phyloP scores from a whole-genome alignment of 1,139 yeast species.

The Sugiyamaella grinbergsii region DNA sequence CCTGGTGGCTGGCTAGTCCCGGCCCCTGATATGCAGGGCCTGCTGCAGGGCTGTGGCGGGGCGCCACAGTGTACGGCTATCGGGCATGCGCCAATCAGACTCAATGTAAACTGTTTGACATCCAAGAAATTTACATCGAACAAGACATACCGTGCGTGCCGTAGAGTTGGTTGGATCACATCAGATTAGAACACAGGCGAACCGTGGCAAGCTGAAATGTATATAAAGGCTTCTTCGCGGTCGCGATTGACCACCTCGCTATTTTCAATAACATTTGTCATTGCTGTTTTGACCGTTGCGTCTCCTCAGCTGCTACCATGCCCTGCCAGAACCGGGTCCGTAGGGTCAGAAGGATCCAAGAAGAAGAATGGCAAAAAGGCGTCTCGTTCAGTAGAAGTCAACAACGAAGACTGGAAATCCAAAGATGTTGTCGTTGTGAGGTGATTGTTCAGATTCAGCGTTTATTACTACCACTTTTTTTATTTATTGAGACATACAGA shows the following conservation, averaged over 20 bases:
- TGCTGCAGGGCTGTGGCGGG: not conserved
- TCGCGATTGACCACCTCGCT: slow-evolving; percentile 62
- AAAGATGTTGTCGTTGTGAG: slow-evolving; percentile 23
- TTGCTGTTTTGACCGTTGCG: slow-evolving; percentile 68
- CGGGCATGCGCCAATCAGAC: slow-evolving; percentile 11
- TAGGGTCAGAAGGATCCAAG: slow-evolving; percentile 26
- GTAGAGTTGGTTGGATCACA: too few relatives aligned
- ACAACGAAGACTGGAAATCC: slow-evolving; percentile 20
- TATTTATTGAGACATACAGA: too few relatives aligned
- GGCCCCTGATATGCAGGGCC: slow-evolving; percentile 2
- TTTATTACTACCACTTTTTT: too few relatives aligned
- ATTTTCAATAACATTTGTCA: slow-evolving; percentile 73
- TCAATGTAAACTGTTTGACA: slow-evolving; percentile 7
- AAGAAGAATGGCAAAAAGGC: slow-evolving; percentile 4
- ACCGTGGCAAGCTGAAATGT: slow-evolving; percentile 36
- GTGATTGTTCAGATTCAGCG: too few relatives aligned
- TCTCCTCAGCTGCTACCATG: slow-evolving; percentile 75
- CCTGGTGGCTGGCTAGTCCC: not conserved
- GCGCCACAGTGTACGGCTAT: slow-evolving; percentile 3
- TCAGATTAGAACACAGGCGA: not conserved
- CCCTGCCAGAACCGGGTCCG: slow-evolving; percentile 55
- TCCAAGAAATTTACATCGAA: not conserved
- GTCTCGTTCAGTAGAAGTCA: slow-evolving; percentile 12
- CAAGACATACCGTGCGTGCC: too few relatives aligned
- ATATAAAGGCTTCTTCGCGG: slow-evolving; percentile 58